Evolutionary conservation across 345 rosid species (phyloP).

Genomic region (Luvunga scandens): DNA sequence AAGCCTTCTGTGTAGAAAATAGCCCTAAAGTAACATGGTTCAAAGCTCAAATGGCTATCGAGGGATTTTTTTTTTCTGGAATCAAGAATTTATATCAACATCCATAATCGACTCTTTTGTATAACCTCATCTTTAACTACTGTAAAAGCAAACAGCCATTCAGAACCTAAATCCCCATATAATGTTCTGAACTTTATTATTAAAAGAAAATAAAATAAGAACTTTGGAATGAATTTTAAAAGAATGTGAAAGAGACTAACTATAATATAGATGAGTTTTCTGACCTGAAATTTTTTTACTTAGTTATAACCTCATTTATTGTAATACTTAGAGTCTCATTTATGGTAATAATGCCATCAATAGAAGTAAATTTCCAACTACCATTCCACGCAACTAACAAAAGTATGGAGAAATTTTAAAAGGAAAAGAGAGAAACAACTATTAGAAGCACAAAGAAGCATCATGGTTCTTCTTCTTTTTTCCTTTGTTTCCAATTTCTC

Average conservation of each 20-base stretch:
- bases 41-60: background rate
- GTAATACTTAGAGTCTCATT: background rate
- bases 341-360: background rate
- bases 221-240: background rate
- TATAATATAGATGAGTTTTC: background rate
- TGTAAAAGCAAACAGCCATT: background rate
- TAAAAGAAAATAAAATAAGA: background rate
- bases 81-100: background rate
- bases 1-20: background rate
- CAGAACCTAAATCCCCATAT: background rate
- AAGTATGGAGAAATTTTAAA: background rate
- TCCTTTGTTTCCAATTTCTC: background rate
- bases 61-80: background rate
- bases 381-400: background rate
- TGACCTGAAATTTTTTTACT: background rate
- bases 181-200: background rate
- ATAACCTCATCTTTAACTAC: background rate
- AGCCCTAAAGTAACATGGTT: background rate
- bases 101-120: background rate
- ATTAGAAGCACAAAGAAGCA: background rate
- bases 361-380: background rate
- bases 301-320: no score
- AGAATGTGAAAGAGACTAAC: background rate
- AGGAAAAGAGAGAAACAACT: background rate
- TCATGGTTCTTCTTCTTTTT: background rate